Evolutionary conservation across 805 yeast genomes (phyloP).

Genomic region (Naumovozyma castellii): DNA sequence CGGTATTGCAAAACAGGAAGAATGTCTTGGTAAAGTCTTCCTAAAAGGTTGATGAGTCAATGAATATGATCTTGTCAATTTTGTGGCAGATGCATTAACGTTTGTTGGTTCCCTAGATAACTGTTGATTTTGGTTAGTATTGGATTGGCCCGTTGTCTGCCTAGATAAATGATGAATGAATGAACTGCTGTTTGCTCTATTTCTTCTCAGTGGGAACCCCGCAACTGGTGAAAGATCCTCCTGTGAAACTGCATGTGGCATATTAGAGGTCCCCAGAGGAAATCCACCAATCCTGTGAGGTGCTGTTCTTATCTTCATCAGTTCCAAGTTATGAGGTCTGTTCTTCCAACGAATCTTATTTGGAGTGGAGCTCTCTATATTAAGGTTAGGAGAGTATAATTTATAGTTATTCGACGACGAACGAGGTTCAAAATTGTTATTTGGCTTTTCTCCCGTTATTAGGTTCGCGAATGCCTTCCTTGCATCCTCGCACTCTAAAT

Average conservation of each 20-base stretch:
- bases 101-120: background rate
- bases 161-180: conserved; percentile 8
- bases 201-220: conserved; percentile 1
- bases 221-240: background rate
- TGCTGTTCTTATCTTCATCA: background rate
- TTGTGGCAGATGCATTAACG: conserved; percentile 1
- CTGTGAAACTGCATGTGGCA: background rate
- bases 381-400: background rate
- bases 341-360: background rate
- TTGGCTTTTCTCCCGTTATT: background rate
- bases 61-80: conserved; percentile 1
- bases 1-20: conserved; percentile 18
- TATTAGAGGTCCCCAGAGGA: no score
- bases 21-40: conserved; percentile 2
- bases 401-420: no score
- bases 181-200: conserved; percentile 10
- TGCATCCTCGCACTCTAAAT: background rate
- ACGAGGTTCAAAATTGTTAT: no score
- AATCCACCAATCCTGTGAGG: background rate
- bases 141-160: background rate
- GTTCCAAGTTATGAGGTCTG: background rate
- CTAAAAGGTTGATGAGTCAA: background rate
- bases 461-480: background rate
- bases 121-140: background rate
- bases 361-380: background rate